phyloP scores from a whole-genome alignment of 768 basidiomycete species.

The Hydnomerulius pinastri region DNA sequence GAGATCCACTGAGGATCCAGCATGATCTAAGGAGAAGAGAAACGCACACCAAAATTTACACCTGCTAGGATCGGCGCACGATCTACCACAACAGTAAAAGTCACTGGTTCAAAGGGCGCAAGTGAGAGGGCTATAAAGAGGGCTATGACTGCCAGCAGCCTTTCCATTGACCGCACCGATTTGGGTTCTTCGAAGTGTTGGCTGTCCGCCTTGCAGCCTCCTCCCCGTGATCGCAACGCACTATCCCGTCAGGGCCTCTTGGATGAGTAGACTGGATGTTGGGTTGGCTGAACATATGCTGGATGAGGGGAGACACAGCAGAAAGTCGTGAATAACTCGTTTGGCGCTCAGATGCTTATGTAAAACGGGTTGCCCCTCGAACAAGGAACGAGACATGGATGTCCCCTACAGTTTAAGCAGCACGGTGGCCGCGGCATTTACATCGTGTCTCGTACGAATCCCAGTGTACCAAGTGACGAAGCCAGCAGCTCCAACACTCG shows the following conservation, averaged over 20 bases:
- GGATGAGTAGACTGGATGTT: slow-evolving; percentile 22
- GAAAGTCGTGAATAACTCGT: too few species aligned
- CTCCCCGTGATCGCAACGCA: slow-evolving; percentile 43
- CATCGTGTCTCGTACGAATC: slow-evolving; percentile 71
- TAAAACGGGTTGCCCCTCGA: slow-evolving; percentile 11
- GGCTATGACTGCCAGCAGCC: not conserved
- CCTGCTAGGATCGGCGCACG: slow-evolving; percentile 4
- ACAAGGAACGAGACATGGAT: not conserved
- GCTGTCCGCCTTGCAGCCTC: slow-evolving; percentile 35
- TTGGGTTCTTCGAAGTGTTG: slow-evolving; percentile 32
- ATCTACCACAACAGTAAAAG: slow-evolving; percentile 43
- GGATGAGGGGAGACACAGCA: too few species aligned
- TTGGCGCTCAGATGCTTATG: too few species aligned
- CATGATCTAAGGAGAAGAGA: not conserved
- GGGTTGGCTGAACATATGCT: slow-evolving; percentile 6
- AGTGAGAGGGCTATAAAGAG: slow-evolving; percentile 4
- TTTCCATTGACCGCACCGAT: slow-evolving; percentile 36
- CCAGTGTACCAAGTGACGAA: slow-evolving; percentile 71
- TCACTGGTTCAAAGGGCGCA: slow-evolving; percentile 21
- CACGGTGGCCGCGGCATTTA: slow-evolving; percentile 26
- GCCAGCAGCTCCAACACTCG: slow-evolving; percentile 75
- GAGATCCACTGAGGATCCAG: not conserved
- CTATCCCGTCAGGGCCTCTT: slow-evolving; percentile 29
- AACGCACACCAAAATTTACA: slow-evolving; percentile 43
- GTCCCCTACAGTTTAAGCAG: too few species aligned